phyloP scores from a whole-genome alignment of 1,284 basidiomycete genomes.

The Ceratobasidium sp. region DNA sequence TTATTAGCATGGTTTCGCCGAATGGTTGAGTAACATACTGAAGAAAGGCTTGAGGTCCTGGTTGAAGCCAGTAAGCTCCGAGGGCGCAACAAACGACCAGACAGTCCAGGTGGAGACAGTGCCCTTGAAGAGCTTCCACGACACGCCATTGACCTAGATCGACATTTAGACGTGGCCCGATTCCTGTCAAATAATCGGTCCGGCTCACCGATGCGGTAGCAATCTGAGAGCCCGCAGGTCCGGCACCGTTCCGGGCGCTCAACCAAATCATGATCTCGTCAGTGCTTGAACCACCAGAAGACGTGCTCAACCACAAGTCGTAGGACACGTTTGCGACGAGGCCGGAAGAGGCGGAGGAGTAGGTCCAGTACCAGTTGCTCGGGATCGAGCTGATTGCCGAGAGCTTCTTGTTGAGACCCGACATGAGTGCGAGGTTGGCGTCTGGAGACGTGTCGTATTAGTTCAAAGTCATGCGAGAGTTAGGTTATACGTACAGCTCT shows the following conservation, averaged over 20 bases:
- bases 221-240: constrained; percentile 57
- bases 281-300: constrained; percentile 53
- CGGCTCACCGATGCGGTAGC: constrained; percentile 53
- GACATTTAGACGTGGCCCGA: neutral
- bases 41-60: constrained; percentile 58
- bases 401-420: constrained; percentile 54
- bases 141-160: constrained; percentile 33
- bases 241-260: constrained; percentile 56
- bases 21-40: constrained; percentile 51
- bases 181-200: neutral
- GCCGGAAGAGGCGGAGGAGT: constrained; percentile 55
- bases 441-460: constrained; percentile 18
- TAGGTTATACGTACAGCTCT: constrained; percentile 43
- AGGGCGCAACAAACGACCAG: constrained; percentile 54
- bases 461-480: too few relatives aligned
- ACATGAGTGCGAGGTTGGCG: constrained; percentile 43
- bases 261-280: constrained; percentile 60
- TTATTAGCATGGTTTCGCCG: neutral
- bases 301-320: constrained; percentile 58
- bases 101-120: constrained; percentile 58
- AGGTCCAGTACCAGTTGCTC: constrained; percentile 57
- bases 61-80: constrained; percentile 57
- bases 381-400: constrained; percentile 57
- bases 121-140: constrained; percentile 58
- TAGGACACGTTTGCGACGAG: constrained; percentile 59